phyloP scores from a whole-genome alignment of 306 rosid species.

The Prunus salicina region DNA sequence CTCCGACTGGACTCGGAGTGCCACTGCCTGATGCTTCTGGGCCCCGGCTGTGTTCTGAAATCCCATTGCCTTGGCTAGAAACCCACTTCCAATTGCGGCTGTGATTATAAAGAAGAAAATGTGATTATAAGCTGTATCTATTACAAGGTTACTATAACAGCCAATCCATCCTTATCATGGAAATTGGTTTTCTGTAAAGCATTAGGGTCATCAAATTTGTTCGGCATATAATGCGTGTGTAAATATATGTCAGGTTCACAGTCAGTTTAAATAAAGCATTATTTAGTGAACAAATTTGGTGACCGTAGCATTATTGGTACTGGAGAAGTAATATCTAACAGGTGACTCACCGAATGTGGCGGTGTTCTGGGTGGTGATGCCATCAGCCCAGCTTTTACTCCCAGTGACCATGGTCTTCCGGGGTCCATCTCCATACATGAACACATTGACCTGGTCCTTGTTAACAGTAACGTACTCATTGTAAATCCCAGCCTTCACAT shows the following conservation, averaged over 20 bases:
- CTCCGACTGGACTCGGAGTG: slow-evolving; percentile 23
- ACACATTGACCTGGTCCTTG: slow-evolving; percentile 23
- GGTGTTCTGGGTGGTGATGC: slow-evolving; percentile 22
- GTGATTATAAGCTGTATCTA: too few species aligned
- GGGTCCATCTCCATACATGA: slow-evolving; percentile 30
- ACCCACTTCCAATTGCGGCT: slow-evolving; percentile 17
- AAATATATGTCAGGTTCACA: too few species aligned
- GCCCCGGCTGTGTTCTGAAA: slow-evolving; percentile 27
- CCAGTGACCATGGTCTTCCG: slow-evolving; percentile 21
- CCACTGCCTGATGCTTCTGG: slow-evolving; percentile 23
- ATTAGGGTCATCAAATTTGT: too few species aligned
- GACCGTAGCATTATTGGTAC: background rate
- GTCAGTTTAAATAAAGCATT: background rate
- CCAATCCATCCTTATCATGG: too few species aligned
- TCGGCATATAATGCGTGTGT: too few species aligned
- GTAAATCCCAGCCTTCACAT: slow-evolving; percentile 30
- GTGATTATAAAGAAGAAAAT: background rate
- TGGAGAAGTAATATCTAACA: background rate
- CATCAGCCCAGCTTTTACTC: slow-evolving; percentile 20
- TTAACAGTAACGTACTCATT: slow-evolving; percentile 10
- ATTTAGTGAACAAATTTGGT: background rate
- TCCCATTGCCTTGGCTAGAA: slow-evolving; percentile 20
- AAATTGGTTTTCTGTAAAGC: too few species aligned
- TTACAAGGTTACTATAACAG: background rate
- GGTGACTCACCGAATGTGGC: slow-evolving; percentile 25